phyloP scores from a whole-genome alignment of 176 grass and related monocot species.

The Cenchrus fungigraminus region DNA sequence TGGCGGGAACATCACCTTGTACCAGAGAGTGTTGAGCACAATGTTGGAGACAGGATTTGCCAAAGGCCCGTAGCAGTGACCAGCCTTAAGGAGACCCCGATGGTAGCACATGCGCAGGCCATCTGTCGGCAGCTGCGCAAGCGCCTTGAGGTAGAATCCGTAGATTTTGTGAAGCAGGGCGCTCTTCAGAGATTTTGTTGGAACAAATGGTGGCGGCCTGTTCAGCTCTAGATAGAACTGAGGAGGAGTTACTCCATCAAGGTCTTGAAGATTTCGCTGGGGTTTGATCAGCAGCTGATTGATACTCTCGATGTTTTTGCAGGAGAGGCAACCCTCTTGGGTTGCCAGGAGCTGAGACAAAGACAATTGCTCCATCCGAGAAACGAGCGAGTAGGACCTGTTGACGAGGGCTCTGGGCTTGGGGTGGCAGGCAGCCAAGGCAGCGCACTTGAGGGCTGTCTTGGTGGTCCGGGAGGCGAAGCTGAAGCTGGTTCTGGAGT shows the following conservation, averaged over 20 bases:
- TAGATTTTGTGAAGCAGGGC: slow-evolving; percentile 20
- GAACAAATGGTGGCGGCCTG: not conserved
- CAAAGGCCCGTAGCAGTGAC: slow-evolving; percentile 31
- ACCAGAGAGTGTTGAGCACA: slow-evolving; percentile 29
- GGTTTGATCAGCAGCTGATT: not conserved
- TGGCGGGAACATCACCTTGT: not conserved
- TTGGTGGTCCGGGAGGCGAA: too few species aligned
- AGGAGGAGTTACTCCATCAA: not conserved
- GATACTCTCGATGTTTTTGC: not conserved
- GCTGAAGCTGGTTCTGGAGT: not conserved
- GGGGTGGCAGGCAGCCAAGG: too few species aligned
- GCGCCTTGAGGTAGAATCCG: not conserved
- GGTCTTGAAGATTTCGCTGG: not conserved
- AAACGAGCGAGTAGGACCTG: too few species aligned
- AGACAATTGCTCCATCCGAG: not conserved
- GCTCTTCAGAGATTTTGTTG: not conserved
- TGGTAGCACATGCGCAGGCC: not conserved
- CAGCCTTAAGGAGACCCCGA: slow-evolving; percentile 31
- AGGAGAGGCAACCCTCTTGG: not conserved
- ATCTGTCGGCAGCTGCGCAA: not conserved
- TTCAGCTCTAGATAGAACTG: not conserved
- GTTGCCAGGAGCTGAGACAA: not conserved
- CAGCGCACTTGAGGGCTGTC: too few species aligned
- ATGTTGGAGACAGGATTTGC: slow-evolving; percentile 22
- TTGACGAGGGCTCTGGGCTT: too few species aligned